These are phyloP conservation scores for Chondrus crispus DNA, from an alignment of 23 red algal genomes.

Conservation along the genomic window DNA sequence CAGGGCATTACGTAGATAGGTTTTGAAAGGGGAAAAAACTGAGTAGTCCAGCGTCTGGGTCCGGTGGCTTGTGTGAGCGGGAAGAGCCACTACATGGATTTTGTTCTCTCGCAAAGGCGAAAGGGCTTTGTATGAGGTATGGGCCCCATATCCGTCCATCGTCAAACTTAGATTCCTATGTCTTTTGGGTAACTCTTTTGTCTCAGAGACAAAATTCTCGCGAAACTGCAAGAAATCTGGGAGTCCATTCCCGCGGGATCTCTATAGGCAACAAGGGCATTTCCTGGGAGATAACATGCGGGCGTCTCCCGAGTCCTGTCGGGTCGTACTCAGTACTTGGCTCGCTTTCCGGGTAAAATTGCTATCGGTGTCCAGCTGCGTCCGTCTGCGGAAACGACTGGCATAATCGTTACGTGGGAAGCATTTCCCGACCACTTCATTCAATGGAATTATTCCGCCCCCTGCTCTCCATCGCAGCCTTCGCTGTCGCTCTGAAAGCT, in stretches of 20 bases:
- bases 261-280: neutral
- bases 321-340: neutral
- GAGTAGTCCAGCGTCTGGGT: neutral
- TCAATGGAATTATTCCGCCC: too few relatives aligned
- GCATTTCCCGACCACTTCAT: neutral
- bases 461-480: neutral
- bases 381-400: neutral
- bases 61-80: neutral
- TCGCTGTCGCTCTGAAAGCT: neutral
- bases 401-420: neutral
- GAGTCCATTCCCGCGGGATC: neutral
- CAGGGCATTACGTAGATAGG: too few relatives aligned
- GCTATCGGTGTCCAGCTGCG: neutral
- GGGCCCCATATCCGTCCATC: neutral
- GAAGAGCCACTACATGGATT: neutral
- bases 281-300: neutral
- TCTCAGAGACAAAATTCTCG: neutral
- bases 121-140: neutral
- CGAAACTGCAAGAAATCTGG: neutral
- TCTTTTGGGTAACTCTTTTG: neutral
- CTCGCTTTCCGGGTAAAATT: neutral
- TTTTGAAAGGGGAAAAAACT: neutral
- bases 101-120: too few relatives aligned
- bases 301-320: neutral
- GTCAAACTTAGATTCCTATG: neutral